phyloP scores from a whole-genome alignment of 495 filamentous ascomycete species.

The Monascus purpureus region DNA sequence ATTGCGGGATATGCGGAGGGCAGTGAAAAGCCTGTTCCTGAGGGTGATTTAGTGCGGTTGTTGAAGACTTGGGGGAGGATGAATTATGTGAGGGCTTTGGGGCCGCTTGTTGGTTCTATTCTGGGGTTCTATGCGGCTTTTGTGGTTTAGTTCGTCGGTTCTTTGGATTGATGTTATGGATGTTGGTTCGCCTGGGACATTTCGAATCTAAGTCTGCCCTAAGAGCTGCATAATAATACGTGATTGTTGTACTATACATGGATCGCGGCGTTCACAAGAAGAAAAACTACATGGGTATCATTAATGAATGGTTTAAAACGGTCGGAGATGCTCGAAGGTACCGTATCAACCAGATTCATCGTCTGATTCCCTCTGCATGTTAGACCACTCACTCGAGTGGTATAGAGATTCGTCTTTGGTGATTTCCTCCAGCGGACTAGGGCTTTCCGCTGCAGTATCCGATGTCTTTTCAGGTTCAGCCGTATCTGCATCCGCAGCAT shows the following conservation, averaged over 20 bases:
- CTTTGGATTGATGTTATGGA: not conserved
- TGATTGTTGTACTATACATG: too few relatives aligned
- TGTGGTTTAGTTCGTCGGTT: not conserved
- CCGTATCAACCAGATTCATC: conserved; percentile 5
- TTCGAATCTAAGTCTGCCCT: too few relatives aligned
- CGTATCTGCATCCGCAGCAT: not conserved
- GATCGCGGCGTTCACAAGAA: too few relatives aligned
- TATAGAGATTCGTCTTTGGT: conserved; percentile 20
- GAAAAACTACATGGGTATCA: too few relatives aligned
- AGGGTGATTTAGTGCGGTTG: conserved; percentile 6
- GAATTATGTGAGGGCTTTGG: conserved; percentile 8
- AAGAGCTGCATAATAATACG: too few relatives aligned
- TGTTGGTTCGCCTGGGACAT: conserved; percentile 1
- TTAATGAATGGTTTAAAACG: too few relatives aligned
- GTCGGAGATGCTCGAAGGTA: too few relatives aligned
- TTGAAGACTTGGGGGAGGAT: conserved; percentile 10
- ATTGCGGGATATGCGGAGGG: conserved; percentile 11
- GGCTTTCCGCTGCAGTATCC: conserved; percentile 3
- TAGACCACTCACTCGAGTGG: conserved; percentile 25
- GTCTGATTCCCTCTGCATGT: conserved; percentile 14
- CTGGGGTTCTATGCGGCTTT: conserved; percentile 11
- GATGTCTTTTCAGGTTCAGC: not conserved
- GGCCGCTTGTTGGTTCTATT: conserved; percentile 10
- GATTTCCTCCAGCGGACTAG: conserved; percentile 16
- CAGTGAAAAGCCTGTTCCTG: not conserved